phyloP scores from a whole-genome alignment of 176 grass and related monocot genomes.

The Ensete ventricosum region DNA sequence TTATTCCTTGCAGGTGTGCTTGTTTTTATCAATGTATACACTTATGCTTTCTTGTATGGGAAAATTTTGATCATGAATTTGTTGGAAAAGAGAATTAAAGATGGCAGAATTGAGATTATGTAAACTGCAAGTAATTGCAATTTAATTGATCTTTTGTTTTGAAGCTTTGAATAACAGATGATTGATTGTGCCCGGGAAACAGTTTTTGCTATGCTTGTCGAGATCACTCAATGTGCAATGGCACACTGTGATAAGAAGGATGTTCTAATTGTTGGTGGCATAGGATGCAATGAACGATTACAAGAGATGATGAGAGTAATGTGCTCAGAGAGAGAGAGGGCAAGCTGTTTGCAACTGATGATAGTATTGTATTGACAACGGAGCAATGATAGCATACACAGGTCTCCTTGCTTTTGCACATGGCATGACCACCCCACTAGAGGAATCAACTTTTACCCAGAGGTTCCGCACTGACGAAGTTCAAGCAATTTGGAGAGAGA shows the following conservation, averaged over 20 bases:
- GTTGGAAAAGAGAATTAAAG: too few species aligned
- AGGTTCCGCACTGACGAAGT: constrained; percentile 86
- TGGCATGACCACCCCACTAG: constrained; percentile 53
- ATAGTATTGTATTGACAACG: constrained; percentile 93
- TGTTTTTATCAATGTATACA: not conserved
- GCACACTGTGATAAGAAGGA: constrained; percentile 84
- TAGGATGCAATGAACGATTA: constrained; percentile 77
- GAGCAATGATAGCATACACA: constrained; percentile 97
- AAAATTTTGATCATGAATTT: not conserved
- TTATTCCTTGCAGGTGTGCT: constrained; percentile 77
- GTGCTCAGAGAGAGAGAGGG: constrained; percentile 83
- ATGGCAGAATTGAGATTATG: not conserved
- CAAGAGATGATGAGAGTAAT: constrained; percentile 93
- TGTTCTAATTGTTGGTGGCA: constrained; percentile 90
- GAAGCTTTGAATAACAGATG: not conserved
- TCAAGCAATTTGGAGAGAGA: constrained; percentile 91
- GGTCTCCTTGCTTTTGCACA: constrained; percentile 72
- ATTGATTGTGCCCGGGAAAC: constrained; percentile 52
- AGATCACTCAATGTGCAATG: constrained; percentile 96
- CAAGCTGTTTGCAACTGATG: constrained; percentile 76
- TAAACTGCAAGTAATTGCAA: too few species aligned
- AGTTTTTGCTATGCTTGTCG: constrained; percentile 90
- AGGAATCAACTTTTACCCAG: constrained; percentile 82
- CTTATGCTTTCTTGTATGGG: not conserved
- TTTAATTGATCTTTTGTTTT: too few species aligned